Conservation (phyloP, 1,284 basidiomycete species). For the Nidula niveotomentosa region DNA sequence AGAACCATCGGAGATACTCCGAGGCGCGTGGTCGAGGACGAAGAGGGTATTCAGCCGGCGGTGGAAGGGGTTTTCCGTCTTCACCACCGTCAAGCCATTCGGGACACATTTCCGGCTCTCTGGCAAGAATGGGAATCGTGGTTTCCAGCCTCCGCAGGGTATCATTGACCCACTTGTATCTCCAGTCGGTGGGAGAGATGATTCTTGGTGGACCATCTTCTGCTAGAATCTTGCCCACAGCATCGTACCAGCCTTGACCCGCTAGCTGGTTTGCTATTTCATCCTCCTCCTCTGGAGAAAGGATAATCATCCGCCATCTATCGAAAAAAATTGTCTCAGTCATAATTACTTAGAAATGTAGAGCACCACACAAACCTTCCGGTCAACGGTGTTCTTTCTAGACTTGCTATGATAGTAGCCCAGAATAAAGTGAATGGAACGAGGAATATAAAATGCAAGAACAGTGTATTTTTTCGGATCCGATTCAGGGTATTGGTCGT, state of each 20-base stretch:
- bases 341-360: background rate
- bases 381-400: slow-evolving; percentile 83
- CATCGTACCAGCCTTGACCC: slow-evolving; percentile 83
- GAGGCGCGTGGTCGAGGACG: slow-evolving; percentile 69
- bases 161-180: slow-evolving; percentile 78
- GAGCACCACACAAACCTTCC: slow-evolving; percentile 56
- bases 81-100: slow-evolving; percentile 55
- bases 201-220: slow-evolving; percentile 64
- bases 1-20: slow-evolving; percentile 59
- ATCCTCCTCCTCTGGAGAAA: slow-evolving; percentile 91
- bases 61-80: slow-evolving; percentile 61
- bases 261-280: slow-evolving; percentile 76
- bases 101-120: slow-evolving; percentile 50
- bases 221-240: slow-evolving; percentile 76
- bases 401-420: slow-evolving; percentile 72
- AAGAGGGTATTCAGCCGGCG: slow-evolving; percentile 71
- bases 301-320: slow-evolving; percentile 83
- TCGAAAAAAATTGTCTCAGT: background rate
- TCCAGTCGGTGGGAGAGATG: slow-evolving; percentile 78
- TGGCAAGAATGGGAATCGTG: slow-evolving; percentile 64
- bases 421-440: slow-evolving; percentile 73
- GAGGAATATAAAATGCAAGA: slow-evolving; percentile 61
- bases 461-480: slow-evolving; percentile 45
- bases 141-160: slow-evolving; percentile 75
- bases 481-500: slow-evolving; percentile 42